Evolutionary conservation across 2,329 filamentous ascomycete genomes (phyloP), one percentile per base, ranked within the genome.

Genomic region (Ceratocystis destructans): DNA sequence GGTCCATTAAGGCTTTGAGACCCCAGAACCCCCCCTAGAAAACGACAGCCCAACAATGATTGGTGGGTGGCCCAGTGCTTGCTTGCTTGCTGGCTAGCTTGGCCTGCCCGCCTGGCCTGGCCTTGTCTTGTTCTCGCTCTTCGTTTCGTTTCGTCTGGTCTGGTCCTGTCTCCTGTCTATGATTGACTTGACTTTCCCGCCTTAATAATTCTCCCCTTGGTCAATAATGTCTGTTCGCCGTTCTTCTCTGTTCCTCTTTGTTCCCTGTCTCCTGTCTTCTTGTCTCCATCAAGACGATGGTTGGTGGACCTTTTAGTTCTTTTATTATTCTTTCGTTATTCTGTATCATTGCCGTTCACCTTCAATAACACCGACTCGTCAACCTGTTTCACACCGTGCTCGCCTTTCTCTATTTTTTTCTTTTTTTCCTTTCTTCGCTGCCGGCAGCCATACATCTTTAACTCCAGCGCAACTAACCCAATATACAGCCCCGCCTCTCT

Each of bases 141-240:
- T 44, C 57, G 55, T 62, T 61, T 66, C 65, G 64, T 67, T 67
- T 67, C 59, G 61, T 66, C 61, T 66, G 65, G 53, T 57, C 28
- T 50, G 10, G 37, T 41, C 37, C 37, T 41, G 37, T 41, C 37
- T 41, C 37, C 37, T 33, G 59, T 53, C 25, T 50, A 33, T 62
- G 59, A 46, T 46, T 62, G 65, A n/a, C 65, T 66, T 61, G 44
- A 41, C 45, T 20, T 25, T n/a, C 10, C 37, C 37, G 31, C 28
- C 15, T 17, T 33, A 5, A 66, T 55, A 41, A 41, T 15, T 2
- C 37, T 62, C 46, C 55, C 28, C 55, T 59, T 33, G 28, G 28
- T 33, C 55, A n/a, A 59, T n/a, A 33, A 59, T 37, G 28, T 59
- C 55, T 59, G 55, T 59, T 59, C 55, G n/a, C 55, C 31, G 48